These are phyloP conservation scores for Microstegium vimineum DNA, from an alignment of 176 grass and related monocot species.

Conservation along the genomic window DNA sequence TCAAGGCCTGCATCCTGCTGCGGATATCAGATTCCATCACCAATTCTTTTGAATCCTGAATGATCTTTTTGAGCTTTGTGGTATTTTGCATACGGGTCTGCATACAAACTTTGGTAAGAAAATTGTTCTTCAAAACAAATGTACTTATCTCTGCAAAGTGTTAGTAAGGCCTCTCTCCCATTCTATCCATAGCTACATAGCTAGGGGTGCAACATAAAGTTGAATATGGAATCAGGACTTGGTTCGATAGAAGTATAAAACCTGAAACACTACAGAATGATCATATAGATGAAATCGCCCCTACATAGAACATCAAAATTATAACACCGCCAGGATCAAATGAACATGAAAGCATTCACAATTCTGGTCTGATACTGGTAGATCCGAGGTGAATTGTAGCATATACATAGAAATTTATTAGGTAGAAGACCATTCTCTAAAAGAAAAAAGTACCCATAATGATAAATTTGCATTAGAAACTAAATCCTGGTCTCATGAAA, in stretches of 20 bases:
- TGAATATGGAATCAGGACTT: not conserved
- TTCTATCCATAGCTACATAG: not conserved
- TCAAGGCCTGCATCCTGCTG: conserved; percentile 82
- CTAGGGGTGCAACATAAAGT: not conserved
- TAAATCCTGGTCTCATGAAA: not conserved
- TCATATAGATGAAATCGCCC: not conserved
- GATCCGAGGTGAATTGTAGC: not conserved
- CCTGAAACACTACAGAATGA: not conserved
- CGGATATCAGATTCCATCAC: conserved; percentile 92
- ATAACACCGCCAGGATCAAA: not conserved
- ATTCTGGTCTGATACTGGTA: not conserved
- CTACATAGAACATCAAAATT: not conserved
- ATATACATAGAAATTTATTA: not conserved
- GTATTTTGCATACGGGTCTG: conserved; percentile 78
- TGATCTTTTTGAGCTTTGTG: conserved; percentile 96
- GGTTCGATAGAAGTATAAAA: not conserved
- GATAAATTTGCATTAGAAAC: not conserved
- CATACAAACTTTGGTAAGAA: conserved; percentile 23
- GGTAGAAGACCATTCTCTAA: not conserved
- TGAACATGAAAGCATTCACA: not conserved
- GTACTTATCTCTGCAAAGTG: not conserved
- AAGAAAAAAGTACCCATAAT: not conserved
- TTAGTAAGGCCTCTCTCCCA: not conserved
- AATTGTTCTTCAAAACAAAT: not conserved
- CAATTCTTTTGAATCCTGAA: conserved; percentile 83